Percentiles rank a stretch among this genome's conserved stretches.
Conservation (phyloP, 2,329 filamentous ascomycete species). For the Sordariomycetes sp. region DNA sequence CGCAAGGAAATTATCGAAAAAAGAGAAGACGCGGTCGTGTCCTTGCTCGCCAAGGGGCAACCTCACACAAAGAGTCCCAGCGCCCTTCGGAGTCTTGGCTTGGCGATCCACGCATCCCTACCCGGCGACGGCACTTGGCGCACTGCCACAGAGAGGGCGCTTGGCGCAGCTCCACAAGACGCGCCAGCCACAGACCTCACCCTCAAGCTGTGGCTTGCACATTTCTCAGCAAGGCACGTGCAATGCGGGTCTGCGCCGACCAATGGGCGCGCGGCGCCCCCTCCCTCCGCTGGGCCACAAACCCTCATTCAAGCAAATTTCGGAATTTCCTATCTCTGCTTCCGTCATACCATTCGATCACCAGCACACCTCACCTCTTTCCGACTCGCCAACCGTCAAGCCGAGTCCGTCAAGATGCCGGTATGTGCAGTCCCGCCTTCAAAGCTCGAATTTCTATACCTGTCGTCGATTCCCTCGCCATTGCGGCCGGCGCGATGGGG, state of each 20-base stretch:
- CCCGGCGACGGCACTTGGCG: not conserved
- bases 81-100: not conserved
- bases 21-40: not conserved
- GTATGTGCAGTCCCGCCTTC: constrained; percentile 14
- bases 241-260: not conserved
- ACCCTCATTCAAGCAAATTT: constrained; percentile 6
- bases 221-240: not conserved
- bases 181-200: not conserved
- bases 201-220: not conserved
- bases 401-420: constrained; percentile 23
- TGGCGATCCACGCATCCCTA: not conserved
- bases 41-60: not conserved
- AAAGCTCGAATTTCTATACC: not conserved
- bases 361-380: not conserved
- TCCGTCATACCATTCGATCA: constrained; percentile 1
- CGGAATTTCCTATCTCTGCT: constrained; percentile 1
- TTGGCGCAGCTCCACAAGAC: too few relatives aligned
- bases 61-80: not conserved
- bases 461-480: not conserved
- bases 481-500: not conserved
- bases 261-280: not conserved
- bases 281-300: constrained; percentile 3
- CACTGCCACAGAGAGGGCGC: not conserved
- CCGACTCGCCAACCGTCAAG: constrained; percentile 3
- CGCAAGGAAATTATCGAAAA: not conserved